phyloP scores from a whole-genome alignment of 164 flowering plant species.

The Chimonanthus praecox region DNA sequence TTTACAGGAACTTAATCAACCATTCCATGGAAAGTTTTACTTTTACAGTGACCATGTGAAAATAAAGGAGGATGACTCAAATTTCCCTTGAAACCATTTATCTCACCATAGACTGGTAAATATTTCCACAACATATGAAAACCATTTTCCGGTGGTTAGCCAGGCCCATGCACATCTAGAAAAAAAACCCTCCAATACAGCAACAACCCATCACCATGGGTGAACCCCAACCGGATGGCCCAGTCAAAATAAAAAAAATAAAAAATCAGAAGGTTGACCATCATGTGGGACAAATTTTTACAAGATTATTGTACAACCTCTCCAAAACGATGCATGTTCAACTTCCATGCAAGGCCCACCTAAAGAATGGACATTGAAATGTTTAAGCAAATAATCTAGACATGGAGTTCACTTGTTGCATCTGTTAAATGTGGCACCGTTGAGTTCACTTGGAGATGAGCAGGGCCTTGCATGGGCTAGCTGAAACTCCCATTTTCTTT shows the following conservation, averaged over 20 bases:
- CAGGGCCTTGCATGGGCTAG: neutral
- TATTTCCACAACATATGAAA: neutral
- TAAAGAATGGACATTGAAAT: neutral
- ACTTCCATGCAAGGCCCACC: neutral
- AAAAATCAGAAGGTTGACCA: neutral
- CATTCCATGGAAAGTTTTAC: neutral
- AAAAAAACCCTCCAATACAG: neutral
- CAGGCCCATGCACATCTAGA: neutral
- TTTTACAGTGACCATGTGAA: neutral
- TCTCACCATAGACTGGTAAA: neutral
- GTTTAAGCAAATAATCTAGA: neutral
- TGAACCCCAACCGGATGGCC: neutral
- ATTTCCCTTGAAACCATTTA: neutral
- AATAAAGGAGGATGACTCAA: neutral
- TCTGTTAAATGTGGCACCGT: neutral
- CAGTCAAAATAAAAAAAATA: too few relatives aligned
- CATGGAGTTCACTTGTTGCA: neutral
- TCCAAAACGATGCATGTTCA: neutral
- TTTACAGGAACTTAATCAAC: neutral
- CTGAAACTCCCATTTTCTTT: conserved; percentile 4
- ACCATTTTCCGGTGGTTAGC: neutral
- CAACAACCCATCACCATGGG: neutral
- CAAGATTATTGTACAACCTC: neutral
- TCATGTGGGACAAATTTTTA: neutral
- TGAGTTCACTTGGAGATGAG: neutral